These are phyloP conservation scores for Colletotrichum chrysophilum DNA, from an alignment of 2,329 filamentous ascomycete species.

Conservation along the genomic window DNA sequence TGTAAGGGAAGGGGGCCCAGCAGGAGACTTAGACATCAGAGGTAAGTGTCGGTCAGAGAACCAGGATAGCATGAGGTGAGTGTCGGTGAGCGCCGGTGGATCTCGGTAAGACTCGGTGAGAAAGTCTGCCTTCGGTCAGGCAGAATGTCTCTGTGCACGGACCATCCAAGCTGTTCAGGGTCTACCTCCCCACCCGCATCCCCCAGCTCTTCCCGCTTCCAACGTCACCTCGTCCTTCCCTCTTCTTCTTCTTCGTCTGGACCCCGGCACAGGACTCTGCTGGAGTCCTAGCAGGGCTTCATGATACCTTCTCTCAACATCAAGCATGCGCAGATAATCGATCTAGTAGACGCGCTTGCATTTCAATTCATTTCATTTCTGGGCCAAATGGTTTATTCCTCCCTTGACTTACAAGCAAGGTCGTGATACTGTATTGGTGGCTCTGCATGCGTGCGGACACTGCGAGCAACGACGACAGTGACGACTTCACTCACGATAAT, in stretches of 20 bases:
- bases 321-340: not conserved
- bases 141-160: not conserved
- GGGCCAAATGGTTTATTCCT: not conserved
- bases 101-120: not conserved
- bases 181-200: not conserved
- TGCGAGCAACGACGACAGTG: not conserved
- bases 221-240: not conserved
- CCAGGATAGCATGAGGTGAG: rapidly evolving
- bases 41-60: not conserved
- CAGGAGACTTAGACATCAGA: not conserved
- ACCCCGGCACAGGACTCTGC: not conserved
- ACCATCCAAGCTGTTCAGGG: not conserved
- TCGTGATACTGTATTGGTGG: not conserved
- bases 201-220: not conserved
- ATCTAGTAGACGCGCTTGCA: not conserved
- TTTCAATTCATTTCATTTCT: not conserved
- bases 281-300: not conserved
- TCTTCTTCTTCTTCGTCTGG: not conserved
- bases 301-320: not conserved
- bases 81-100: not conserved
- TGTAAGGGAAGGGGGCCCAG: not conserved
- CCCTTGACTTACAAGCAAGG: not conserved
- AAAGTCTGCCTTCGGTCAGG: not conserved
- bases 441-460: not conserved
- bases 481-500: not conserved